phyloP scores from a whole-genome alignment of 2,329 filamentous ascomycete genomes.

The Hypoxylon sp. region DNA sequence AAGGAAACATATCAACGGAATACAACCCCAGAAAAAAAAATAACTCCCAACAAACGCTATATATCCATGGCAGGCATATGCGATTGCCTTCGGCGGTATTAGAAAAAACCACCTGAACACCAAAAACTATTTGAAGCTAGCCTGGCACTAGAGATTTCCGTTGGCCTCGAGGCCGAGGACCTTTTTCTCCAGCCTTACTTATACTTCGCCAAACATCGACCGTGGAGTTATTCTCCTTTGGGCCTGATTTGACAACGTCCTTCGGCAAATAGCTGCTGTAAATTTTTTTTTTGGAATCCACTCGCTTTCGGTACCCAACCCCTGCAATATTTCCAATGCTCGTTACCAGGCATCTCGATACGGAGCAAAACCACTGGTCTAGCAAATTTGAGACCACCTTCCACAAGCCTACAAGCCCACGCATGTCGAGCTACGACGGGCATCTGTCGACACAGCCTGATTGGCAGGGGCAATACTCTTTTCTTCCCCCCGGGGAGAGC shows the following conservation, averaged over 20 bases:
- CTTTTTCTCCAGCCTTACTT: conserved; percentile 16
- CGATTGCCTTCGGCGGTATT: conserved; percentile 21
- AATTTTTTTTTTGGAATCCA: conserved; percentile 33
- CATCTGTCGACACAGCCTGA: conserved; percentile 67
- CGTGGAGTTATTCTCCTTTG: conserved; percentile 23
- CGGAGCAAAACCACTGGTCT: conserved; percentile 69
- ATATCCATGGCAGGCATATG: conserved; percentile 25
- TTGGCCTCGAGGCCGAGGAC: conserved; percentile 17
- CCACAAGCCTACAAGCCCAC: conserved; percentile 62
- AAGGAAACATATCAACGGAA: conserved; percentile 23
- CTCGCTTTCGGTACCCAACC: conserved; percentile 39
- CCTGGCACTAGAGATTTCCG: conserved; percentile 18
- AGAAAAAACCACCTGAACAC: conserved; percentile 28
- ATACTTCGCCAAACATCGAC: conserved; percentile 19
- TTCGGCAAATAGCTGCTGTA: conserved; percentile 35
- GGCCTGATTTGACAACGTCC: conserved; percentile 20
- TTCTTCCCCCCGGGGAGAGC: conserved; percentile 61
- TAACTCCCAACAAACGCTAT: conserved; percentile 12
- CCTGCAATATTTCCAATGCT: conserved; percentile 63
- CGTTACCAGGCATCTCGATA: conserved; percentile 66
- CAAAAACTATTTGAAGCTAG: conserved; percentile 22
- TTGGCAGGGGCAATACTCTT: conserved; percentile 69
- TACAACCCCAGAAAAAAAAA: conserved; percentile 25
- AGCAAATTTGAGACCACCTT: conserved; percentile 65
- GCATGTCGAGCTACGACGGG: conserved; percentile 70